phyloP scores from a whole-genome alignment of 805 yeast species.

The Candida hispaniensis region DNA sequence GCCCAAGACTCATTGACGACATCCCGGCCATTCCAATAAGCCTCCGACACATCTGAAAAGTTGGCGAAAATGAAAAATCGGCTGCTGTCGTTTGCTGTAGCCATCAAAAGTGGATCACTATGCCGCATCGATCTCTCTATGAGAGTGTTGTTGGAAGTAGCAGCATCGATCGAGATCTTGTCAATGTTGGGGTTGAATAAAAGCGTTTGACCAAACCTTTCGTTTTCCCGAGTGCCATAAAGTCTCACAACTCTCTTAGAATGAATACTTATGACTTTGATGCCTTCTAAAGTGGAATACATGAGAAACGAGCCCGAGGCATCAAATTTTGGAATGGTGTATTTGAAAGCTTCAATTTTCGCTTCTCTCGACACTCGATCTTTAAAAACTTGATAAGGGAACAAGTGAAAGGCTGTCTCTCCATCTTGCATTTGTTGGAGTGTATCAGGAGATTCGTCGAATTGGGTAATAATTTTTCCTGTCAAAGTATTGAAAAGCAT shows the following conservation, averaged over 20 bases:
- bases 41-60: constrained; percentile 19
- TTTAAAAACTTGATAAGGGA: constrained; percentile 25
- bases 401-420: constrained; percentile 19
- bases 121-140: constrained; percentile 22
- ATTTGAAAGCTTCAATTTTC: constrained; percentile 17
- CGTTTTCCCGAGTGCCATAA: constrained; percentile 27
- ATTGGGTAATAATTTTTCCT: constrained; percentile 29
- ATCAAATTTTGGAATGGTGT: constrained; percentile 25
- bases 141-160: constrained; percentile 27
- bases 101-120: constrained; percentile 27
- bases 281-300: constrained; percentile 27
- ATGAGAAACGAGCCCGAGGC: constrained; percentile 26
- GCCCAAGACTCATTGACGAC: constrained; percentile 22
- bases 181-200: constrained; percentile 29
- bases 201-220: constrained; percentile 24
- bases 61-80: constrained; percentile 28
- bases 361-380: constrained; percentile 24
- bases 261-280: constrained; percentile 26
- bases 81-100: constrained; percentile 23
- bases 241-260: constrained; percentile 23
- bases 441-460: constrained; percentile 26
- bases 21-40: constrained; percentile 24
- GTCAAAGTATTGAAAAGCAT: constrained; percentile 29
- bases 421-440: constrained; percentile 26
- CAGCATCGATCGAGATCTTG: constrained; percentile 25